phyloP scores from a whole-genome alignment of 78 protist genomes.

The Diacronema lutheri region DNA sequence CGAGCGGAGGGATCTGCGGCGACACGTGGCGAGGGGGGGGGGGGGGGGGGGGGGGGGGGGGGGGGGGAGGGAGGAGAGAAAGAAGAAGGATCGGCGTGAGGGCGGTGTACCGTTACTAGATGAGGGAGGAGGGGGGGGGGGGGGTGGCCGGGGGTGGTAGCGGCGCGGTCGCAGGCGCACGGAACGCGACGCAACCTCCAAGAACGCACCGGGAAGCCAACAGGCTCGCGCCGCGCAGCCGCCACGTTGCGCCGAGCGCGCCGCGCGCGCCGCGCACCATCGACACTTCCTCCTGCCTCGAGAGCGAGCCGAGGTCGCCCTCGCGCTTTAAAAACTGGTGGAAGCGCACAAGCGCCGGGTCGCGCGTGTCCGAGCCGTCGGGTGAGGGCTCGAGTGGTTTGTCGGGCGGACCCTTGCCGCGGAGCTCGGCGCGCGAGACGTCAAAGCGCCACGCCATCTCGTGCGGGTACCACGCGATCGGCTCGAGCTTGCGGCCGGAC shows the following conservation, averaged over 20 bases:
- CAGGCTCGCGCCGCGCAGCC: too few relatives aligned
- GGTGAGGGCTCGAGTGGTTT: not conserved
- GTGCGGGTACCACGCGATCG: too few relatives aligned
- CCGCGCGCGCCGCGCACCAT: too few relatives aligned
- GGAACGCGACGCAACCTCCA: constrained; percentile 42
- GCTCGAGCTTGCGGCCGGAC: too few relatives aligned
- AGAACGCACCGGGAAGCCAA: too few relatives aligned
- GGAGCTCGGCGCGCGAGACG: not conserved
- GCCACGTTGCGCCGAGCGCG: too few relatives aligned
- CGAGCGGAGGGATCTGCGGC: constrained; percentile 4
- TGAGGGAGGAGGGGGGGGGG: too few relatives aligned
- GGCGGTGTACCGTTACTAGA: too few relatives aligned
- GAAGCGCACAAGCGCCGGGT: constrained; percentile 6
- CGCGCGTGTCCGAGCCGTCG: not conserved
- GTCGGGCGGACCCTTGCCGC: not conserved
- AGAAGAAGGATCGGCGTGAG: not conserved
- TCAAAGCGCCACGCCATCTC: constrained; percentile 12
- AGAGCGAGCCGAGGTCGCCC: constrained; percentile 28
- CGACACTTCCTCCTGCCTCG: constrained; percentile 63
- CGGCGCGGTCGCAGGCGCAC: too few relatives aligned
- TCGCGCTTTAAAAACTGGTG: constrained; percentile 21
- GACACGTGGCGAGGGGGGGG: not conserved
- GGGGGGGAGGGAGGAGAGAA: not conserved
- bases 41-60: not conserved
- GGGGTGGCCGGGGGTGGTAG: constrained; percentile 1